These are phyloP conservation scores for Leccinellum rugosiceps DNA, from an alignment of 768 basidiomycete genomes.

Conservation along the genomic window DNA sequence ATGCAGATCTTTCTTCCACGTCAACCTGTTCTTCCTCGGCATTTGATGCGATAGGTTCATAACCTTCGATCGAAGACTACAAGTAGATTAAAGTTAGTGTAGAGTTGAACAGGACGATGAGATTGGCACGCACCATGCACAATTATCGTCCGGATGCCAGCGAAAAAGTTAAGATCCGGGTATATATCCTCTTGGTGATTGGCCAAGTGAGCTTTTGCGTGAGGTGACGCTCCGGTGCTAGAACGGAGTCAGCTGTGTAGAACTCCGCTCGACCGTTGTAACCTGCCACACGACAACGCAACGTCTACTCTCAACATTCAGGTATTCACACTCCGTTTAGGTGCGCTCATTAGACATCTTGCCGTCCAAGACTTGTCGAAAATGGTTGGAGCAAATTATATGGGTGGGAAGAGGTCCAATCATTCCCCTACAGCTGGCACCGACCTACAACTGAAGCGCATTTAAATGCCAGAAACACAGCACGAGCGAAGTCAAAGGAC, in stretches of 20 bases:
- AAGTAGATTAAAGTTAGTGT: neutral
- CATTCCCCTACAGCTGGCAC: neutral
- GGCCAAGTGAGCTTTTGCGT: neutral
- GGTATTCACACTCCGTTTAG: too few species aligned
- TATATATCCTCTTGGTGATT: neutral
- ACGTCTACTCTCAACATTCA: too few species aligned
- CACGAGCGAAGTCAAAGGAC: slow-evolving; percentile 56
- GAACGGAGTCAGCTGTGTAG: too few species aligned
- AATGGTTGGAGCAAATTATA: slow-evolving; percentile 73
- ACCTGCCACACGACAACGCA: too few species aligned
- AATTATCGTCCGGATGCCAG: neutral
- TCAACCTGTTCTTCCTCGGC: slow-evolving; percentile 9
- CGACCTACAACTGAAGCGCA: too few species aligned
- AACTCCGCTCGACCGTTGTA: neutral
- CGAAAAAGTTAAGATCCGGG: neutral
- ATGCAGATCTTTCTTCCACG: slow-evolving; percentile 9
- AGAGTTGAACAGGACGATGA: neutral
- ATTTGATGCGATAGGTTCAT: slow-evolving; percentile 15
- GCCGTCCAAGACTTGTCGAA: too few species aligned
- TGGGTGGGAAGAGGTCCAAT: slow-evolving; percentile 65
- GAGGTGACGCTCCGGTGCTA: neutral
- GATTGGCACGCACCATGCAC: slow-evolving; percentile 13
- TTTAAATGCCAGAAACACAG: slow-evolving; percentile 44
- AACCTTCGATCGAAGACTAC: slow-evolving; percentile 8
- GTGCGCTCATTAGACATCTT: too few species aligned